Evolutionary conservation across 352 stramenopile genomes (phyloP).

Genomic region (Ophiocytium majus): DNA sequence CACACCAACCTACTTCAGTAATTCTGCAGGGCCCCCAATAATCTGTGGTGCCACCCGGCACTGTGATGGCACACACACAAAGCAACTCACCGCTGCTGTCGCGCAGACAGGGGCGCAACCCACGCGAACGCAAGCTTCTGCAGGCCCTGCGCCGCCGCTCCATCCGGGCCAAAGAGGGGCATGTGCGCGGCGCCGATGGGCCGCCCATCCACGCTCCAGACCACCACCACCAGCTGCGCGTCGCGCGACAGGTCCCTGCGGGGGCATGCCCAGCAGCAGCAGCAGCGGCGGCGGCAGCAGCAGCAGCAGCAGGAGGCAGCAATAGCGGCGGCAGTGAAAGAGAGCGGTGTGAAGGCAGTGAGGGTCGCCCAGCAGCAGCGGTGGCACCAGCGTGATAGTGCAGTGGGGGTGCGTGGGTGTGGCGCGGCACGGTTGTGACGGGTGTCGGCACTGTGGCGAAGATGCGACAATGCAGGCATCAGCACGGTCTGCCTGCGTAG

Average conservation of each 20-base stretch:
- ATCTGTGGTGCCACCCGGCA: too few species aligned
- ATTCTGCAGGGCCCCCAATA: too few species aligned
- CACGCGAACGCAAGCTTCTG: slow-evolving; percentile 75
- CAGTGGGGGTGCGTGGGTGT: neutral
- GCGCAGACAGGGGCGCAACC: slow-evolving; percentile 28
- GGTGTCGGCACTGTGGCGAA: neutral
- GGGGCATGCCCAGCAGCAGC: neutral
- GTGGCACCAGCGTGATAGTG: neutral
- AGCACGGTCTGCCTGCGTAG: too few species aligned
- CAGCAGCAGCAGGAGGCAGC: neutral
- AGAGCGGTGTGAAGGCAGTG: neutral
- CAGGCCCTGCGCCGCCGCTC: slow-evolving; percentile 74
- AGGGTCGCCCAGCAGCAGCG: neutral
- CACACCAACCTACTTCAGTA: slow-evolving; percentile 32
- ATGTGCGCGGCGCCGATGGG: slow-evolving; percentile 76
- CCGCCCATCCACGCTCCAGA: slow-evolving; percentile 75
- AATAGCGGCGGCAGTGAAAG: neutral
- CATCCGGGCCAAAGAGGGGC: slow-evolving; percentile 77
- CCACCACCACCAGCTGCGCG: slow-evolving; percentile 41
- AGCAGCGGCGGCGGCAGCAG: neutral
- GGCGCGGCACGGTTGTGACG: neutral
- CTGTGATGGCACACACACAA: too few species aligned
- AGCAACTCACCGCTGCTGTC: slow-evolving; percentile 21
- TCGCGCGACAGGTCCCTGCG: slow-evolving; percentile 2
- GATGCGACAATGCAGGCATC: too few species aligned